A percentile compares a stretch with the other conserved stretches of the same genome.
These are phyloP conservation scores for Wallacemonas collosoma DNA, from an alignment of 208 protist genomes.

Conservation along the genomic window DNA sequence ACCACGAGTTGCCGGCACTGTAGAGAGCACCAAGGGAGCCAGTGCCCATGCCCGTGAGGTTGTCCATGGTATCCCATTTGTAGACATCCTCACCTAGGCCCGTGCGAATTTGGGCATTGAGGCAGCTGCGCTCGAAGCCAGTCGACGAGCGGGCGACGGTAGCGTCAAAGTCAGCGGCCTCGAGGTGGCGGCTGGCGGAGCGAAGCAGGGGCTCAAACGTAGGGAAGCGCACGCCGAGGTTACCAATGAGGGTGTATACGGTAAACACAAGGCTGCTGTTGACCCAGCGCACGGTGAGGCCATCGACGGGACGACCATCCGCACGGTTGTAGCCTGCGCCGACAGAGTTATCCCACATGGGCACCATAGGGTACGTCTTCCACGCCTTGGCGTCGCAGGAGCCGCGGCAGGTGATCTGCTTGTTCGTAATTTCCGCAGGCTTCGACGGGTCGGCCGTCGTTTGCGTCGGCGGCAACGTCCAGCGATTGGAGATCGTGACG, in stretches of 20 bases:
- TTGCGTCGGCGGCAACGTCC: constrained; percentile 41
- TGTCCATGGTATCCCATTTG: constrained; percentile 52
- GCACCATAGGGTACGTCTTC: constrained; percentile 56
- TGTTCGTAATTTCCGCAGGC: constrained; percentile 40
- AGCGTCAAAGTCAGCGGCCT: constrained; percentile 47
- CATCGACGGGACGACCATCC: constrained; percentile 63
- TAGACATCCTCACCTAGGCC: constrained; percentile 78
- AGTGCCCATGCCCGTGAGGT: constrained; percentile 34
- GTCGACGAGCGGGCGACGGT: constrained; percentile 43
- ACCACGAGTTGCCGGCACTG: constrained; percentile 65
- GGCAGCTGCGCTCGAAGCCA: constrained; percentile 73
- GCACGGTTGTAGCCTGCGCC: constrained; percentile 46
- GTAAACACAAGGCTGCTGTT: constrained; percentile 70
- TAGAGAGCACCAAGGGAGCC: constrained; percentile 66
- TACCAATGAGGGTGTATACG: constrained; percentile 74
- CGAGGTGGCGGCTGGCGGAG: constrained; percentile 49
- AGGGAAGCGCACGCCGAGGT: constrained; percentile 81
- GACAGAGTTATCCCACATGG: constrained; percentile 70
- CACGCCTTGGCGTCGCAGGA: constrained; percentile 75
- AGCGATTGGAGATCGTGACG: constrained; percentile 53
- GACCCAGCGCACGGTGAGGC: constrained; percentile 55
- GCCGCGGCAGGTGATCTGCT: constrained; percentile 69
- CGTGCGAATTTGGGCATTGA: constrained; percentile 48
- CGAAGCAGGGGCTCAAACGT: constrained; percentile 72
- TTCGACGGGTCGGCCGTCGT: constrained; percentile 9